A percentile compares a stretch with the other conserved stretches of the same genome.
Evolutionary conservation across 2,329 filamentous ascomycete species (phyloP).

Genomic region (Magnaporthiopsis poae): DNA sequence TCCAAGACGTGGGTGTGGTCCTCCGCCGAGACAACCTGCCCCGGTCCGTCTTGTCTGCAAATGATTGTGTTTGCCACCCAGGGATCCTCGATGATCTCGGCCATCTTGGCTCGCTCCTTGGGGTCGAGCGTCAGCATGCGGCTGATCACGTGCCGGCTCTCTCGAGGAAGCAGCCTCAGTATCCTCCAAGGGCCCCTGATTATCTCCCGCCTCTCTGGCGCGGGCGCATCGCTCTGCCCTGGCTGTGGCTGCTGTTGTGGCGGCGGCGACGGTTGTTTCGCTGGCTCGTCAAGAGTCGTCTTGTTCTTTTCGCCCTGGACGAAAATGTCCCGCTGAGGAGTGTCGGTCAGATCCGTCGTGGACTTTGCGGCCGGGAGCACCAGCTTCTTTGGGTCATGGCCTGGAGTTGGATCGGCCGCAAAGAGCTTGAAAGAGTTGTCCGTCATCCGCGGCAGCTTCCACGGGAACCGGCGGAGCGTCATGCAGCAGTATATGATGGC

Average conservation of each 20-base stretch:
- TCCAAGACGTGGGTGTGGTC: constrained; percentile 81
- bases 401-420: constrained; percentile 71
- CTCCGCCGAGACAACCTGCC: constrained; percentile 59
- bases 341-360: constrained; percentile 6
- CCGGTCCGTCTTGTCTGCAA: constrained; percentile 66
- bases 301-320: constrained; percentile 10
- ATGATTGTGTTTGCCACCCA: constrained; percentile 83
- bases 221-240: constrained; percentile 6
- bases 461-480: constrained; percentile 87
- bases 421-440: constrained; percentile 96
- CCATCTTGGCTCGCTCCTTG: constrained; percentile 69
- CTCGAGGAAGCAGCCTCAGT: constrained; percentile 73
- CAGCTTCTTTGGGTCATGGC: constrained; percentile 49
- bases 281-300: constrained; percentile 10
- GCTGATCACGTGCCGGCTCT: constrained; percentile 80
- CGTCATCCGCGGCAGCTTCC: constrained; percentile 84
- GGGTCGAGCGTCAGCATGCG: constrained; percentile 88
- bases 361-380: constrained; percentile 24
- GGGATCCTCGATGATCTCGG: constrained; percentile 75
- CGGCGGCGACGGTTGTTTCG: constrained; percentile 9
- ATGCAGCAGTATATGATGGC: constrained; percentile 99
- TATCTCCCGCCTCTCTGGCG: constrained; percentile 56
- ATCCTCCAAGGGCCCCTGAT: constrained; percentile 91
- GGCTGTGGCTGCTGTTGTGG: constrained; percentile 7
- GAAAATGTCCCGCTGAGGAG: constrained; percentile 16